Conservation (phyloP, 805 yeast genomes). For the Suhomyces sp. region DNA sequence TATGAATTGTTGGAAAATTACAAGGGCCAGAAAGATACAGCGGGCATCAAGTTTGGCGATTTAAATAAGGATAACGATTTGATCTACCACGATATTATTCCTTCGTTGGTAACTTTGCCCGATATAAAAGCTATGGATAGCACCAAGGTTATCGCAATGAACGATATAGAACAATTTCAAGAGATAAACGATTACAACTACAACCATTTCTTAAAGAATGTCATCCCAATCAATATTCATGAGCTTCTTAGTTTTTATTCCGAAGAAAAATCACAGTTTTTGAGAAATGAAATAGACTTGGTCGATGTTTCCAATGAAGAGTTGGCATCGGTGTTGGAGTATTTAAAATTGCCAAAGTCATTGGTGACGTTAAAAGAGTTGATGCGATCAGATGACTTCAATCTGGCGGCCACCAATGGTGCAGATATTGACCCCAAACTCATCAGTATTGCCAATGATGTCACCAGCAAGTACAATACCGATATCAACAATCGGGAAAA, state of each 20-base stretch:
- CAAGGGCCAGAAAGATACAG: conserved; percentile 41
- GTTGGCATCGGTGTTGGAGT: conserved; percentile 74
- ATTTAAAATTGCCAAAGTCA: conserved; percentile 68
- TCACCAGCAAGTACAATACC: conserved; percentile 24
- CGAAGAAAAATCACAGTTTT: conserved; percentile 77
- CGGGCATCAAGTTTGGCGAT: conserved; percentile 35
- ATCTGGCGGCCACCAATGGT: not conserved
- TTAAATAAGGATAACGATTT: conserved; percentile 83
- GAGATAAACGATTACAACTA: conserved; percentile 37
- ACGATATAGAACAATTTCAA: conserved; percentile 42
- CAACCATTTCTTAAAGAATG: conserved; percentile 65
- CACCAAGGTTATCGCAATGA: conserved; percentile 56
- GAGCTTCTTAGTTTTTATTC: conserved; percentile 85
- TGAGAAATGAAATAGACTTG: conserved; percentile 71
- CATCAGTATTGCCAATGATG: conserved; percentile 19
- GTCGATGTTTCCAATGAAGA: conserved; percentile 79
- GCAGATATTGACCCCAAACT: conserved; percentile 32
- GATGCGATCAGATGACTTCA: conserved; percentile 16
- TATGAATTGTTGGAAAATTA: conserved; percentile 40
- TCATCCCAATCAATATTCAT: conserved; percentile 83
- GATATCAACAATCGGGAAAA: conserved; percentile 33
- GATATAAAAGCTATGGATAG: conserved; percentile 69
- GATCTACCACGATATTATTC: conserved; percentile 78
- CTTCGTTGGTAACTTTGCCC: conserved; percentile 57
- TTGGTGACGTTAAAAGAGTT: conserved; percentile 51